Evolutionary conservation across 2,329 filamentous ascomycete genomes (phyloP).

Genomic region (Thielaviopsis populi): DNA sequence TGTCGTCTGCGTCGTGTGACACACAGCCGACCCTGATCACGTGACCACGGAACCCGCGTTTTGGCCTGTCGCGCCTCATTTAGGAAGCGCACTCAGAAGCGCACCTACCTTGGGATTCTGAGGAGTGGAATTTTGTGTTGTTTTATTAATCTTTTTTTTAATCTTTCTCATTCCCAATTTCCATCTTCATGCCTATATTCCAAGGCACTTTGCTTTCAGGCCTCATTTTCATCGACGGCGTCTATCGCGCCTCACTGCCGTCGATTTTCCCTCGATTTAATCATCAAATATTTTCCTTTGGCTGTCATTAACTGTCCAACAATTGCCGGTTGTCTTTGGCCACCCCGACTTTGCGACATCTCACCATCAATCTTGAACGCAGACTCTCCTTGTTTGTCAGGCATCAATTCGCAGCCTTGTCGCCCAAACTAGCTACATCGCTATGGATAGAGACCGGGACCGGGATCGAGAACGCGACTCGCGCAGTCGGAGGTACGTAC

Average conservation of each 20-base stretch:
- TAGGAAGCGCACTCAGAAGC: background rate
- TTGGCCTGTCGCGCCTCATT: background rate
- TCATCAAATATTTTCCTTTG: background rate
- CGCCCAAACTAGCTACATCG: background rate
- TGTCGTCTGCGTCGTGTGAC: background rate
- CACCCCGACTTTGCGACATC: background rate
- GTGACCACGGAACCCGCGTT: constrained; percentile 13
- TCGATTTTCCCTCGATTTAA: background rate
- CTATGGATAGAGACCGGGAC: constrained; percentile 6
- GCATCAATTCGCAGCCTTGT: background rate
- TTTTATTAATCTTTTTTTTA: background rate
- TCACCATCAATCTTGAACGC: background rate
- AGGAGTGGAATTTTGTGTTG: background rate
- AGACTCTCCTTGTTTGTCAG: background rate
- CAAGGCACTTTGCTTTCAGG: background rate
- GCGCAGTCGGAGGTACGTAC: constrained; percentile 25
- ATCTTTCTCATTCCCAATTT: background rate
- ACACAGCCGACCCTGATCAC: background rate
- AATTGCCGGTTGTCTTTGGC: background rate
- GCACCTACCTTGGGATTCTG: background rate
- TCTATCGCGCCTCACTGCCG: background rate
- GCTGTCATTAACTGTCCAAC: background rate
- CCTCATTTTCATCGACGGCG: background rate
- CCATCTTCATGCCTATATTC: background rate
- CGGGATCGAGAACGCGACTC: constrained; percentile 23